Conservation (phyloP, 345 rosid species). For the Citrus glauca region DNA sequence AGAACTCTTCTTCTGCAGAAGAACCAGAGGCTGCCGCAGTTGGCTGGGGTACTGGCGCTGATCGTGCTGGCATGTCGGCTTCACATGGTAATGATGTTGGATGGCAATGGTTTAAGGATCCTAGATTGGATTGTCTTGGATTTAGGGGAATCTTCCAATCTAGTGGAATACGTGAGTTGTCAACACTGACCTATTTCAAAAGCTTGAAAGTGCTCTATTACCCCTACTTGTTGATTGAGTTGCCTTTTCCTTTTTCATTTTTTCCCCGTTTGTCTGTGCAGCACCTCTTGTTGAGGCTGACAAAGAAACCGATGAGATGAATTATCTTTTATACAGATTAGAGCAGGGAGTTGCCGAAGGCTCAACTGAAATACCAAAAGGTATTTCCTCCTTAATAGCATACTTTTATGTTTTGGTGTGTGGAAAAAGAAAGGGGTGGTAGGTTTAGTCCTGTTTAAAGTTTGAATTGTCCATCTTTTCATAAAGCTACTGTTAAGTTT, state of each 20-base stretch:
- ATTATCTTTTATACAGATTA: slow-evolving; percentile 67
- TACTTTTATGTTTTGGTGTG: background rate
- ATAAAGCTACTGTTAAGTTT: background rate
- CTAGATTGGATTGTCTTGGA: slow-evolving; percentile 78
- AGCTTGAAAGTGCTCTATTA: background rate
- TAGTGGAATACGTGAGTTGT: slow-evolving; percentile 49
- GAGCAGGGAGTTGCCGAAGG: slow-evolving; percentile 93
- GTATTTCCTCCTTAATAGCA: slow-evolving; percentile 21
- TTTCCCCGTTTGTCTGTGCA: slow-evolving; percentile 24
- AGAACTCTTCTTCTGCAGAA: slow-evolving; percentile 28
- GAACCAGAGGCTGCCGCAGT: slow-evolving; percentile 67
- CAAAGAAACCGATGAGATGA: slow-evolving; percentile 71
- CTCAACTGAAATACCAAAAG: slow-evolving; percentile 81
- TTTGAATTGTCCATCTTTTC: background rate
- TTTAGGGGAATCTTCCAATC: slow-evolving; percentile 73
- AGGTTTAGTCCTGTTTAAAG: no score
- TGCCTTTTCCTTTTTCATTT: background rate
- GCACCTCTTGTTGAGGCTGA: slow-evolving; percentile 84
- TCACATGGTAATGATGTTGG: slow-evolving; percentile 53
- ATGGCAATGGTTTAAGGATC: slow-evolving; percentile 91
- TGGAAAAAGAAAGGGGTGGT: background rate
- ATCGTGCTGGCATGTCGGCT: slow-evolving; percentile 50
- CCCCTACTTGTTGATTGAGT: slow-evolving; percentile 3
- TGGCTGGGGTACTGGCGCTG: slow-evolving; percentile 65
- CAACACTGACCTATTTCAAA: background rate